A percentile compares a stretch with the other conserved stretches of the same genome.
These are phyloP conservation scores for Collariella sp. DNA, from an alignment of 495 filamentous ascomycete genomes.

Conservation along the genomic window DNA sequence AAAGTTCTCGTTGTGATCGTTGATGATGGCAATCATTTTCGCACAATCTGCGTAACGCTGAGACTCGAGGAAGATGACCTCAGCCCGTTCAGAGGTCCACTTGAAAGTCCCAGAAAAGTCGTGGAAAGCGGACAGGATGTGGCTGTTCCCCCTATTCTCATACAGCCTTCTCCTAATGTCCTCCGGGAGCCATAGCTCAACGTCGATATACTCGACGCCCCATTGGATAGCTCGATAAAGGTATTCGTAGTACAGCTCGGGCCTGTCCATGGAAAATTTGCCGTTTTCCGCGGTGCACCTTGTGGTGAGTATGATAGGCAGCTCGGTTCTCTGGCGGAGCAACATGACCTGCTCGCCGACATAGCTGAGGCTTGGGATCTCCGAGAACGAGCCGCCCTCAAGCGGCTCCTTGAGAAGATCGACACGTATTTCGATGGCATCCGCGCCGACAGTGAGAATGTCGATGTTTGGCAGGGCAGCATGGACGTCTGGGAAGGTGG, in stretches of 20 bases:
- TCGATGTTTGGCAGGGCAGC: slow-evolving; percentile 77
- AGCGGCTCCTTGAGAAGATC: slow-evolving; percentile 71
- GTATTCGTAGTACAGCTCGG: slow-evolving; percentile 63
- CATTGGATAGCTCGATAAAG: slow-evolving; percentile 71
- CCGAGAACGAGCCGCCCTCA: slow-evolving; percentile 43
- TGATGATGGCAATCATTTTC: slow-evolving; percentile 80
- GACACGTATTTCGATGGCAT: slow-evolving; percentile 75
- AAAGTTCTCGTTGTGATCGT: slow-evolving; percentile 71
- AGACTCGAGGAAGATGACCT: slow-evolving; percentile 58
- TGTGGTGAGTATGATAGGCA: slow-evolving; percentile 81
- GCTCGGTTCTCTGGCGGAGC: slow-evolving; percentile 67
- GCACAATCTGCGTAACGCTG: slow-evolving; percentile 71
- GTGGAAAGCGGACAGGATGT: slow-evolving; percentile 80
- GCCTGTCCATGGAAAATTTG: slow-evolving; percentile 73
- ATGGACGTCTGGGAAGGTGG: slow-evolving; percentile 76
- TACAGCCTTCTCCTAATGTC: slow-evolving; percentile 57
- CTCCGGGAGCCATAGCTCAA: slow-evolving; percentile 78
- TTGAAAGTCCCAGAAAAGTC: slow-evolving; percentile 77
- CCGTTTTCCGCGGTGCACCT: slow-evolving; percentile 73
- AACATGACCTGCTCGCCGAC: slow-evolving; percentile 80
- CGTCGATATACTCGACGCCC: slow-evolving; percentile 82
- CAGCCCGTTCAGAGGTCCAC: slow-evolving; percentile 64
- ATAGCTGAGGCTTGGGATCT: slow-evolving; percentile 69
- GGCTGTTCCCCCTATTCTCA: slow-evolving; percentile 61
- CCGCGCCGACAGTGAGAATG: slow-evolving; percentile 73